Evolutionary conservation across 257 asterid genomes (phyloP).

Genomic region (Solanum pennellii): DNA sequence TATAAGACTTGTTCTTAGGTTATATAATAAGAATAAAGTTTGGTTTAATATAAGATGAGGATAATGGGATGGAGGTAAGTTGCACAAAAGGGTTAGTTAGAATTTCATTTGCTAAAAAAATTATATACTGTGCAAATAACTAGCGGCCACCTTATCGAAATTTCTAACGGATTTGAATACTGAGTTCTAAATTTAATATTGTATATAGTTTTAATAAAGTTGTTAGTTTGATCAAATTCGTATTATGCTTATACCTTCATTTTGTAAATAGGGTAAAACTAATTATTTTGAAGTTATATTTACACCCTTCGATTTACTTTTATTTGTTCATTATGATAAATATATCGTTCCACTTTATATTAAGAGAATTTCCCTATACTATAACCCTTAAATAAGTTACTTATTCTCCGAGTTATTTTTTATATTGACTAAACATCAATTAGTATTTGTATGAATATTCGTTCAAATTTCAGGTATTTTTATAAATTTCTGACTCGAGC

Average conservation of each 20-base stretch:
- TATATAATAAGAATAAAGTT: neutral
- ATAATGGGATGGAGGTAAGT: neutral
- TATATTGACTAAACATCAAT: too few relatives aligned
- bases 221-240: neutral
- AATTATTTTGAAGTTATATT: neutral
- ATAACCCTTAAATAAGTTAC: too few relatives aligned
- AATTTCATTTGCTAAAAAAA: neutral
- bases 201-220: neutral
- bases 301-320: too few relatives aligned
- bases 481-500: neutral
- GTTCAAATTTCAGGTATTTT: too few relatives aligned
- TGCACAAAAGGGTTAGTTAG: neutral
- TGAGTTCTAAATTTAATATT: neutral
- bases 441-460: too few relatives aligned
- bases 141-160: neutral
- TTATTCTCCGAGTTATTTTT: too few relatives aligned
- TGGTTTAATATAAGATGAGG: neutral
- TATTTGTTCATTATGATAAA: too few relatives aligned
- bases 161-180: neutral
- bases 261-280: neutral
- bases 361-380: neutral
- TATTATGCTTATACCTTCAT: neutral
- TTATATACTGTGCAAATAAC: neutral
- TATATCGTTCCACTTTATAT: too few relatives aligned
- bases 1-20: neutral